Evolutionary conservation across 73 alveolate species (phyloP).

Genomic region (Blepharisma stoltei): DNA sequence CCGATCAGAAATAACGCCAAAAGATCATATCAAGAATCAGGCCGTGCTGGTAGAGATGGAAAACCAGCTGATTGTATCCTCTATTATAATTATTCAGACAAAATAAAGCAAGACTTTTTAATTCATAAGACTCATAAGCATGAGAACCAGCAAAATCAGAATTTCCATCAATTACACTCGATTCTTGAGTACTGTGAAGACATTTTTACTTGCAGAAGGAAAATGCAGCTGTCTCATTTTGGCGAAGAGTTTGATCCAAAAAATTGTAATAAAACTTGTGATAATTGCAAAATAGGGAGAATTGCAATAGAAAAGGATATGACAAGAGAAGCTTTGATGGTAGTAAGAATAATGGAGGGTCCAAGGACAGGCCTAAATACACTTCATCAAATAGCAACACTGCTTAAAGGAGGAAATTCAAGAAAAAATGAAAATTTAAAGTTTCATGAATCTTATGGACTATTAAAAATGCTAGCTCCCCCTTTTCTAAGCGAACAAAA

Average conservation of each 20-base stretch:
- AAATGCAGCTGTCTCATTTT: constrained; percentile 53
- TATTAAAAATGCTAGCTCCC: neutral
- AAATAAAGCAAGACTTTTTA: constrained; percentile 15
- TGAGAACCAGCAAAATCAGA: constrained; percentile 28
- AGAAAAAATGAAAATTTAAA: neutral
- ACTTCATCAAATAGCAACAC: neutral
- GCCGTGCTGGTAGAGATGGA: constrained; percentile 99
- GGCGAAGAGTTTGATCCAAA: constrained; percentile 70
- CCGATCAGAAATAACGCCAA: no score
- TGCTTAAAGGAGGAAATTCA: neutral
- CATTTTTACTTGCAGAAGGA: constrained; percentile 65
- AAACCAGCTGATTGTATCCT: constrained; percentile 55
- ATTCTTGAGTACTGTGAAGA: constrained; percentile 66
- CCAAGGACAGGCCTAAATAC: neutral
- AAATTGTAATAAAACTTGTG: constrained; percentile 65
- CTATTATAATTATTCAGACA: constrained; percentile 52
- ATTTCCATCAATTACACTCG: constrained; percentile 37
- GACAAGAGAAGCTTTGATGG: constrained; percentile 43
- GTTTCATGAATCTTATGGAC: neutral
- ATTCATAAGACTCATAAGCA: neutral
- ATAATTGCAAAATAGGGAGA: constrained; percentile 46
- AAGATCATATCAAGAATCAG: constrained; percentile 94
- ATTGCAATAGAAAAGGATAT: constrained; percentile 29
- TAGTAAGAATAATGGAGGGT: constrained; percentile 33
- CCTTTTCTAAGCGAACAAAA: no score